Evolutionary conservation across 768 basidiomycete species (phyloP).

Genomic region (Mycena leptocephala): DNA sequence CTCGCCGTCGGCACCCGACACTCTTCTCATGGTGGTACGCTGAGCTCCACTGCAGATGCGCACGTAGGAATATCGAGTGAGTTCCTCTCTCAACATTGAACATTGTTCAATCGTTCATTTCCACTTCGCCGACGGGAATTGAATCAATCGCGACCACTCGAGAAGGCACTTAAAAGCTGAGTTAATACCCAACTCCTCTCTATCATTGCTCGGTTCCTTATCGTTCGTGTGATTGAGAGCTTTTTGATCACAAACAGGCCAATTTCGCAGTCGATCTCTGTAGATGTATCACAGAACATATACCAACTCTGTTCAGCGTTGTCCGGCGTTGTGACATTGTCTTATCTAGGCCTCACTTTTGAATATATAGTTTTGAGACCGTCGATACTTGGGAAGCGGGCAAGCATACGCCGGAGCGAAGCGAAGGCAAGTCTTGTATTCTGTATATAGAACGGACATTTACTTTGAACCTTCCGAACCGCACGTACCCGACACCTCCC

Average conservation of each 20-base stretch:
- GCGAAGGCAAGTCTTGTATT: no score
- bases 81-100: neutral
- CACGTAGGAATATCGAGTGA: no score
- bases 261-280: neutral
- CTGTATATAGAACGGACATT: no score
- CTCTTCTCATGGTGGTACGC: neutral
- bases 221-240: neutral
- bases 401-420: no score
- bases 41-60: neutral
- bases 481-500: no score
- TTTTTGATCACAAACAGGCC: neutral
- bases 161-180: neutral
- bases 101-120: neutral
- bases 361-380: no score
- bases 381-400: no score
- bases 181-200: neutral
- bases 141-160: neutral
- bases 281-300: no score
- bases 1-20: neutral
- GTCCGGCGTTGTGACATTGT: no score
- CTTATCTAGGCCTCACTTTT: no score
- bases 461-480: no score
- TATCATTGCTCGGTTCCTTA: neutral
- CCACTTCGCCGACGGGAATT: neutral
- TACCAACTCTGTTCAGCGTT: no score